phyloP scores from a whole-genome alignment of 176 grass and related monocot genomes.

The Saccharum spontaneum region DNA sequence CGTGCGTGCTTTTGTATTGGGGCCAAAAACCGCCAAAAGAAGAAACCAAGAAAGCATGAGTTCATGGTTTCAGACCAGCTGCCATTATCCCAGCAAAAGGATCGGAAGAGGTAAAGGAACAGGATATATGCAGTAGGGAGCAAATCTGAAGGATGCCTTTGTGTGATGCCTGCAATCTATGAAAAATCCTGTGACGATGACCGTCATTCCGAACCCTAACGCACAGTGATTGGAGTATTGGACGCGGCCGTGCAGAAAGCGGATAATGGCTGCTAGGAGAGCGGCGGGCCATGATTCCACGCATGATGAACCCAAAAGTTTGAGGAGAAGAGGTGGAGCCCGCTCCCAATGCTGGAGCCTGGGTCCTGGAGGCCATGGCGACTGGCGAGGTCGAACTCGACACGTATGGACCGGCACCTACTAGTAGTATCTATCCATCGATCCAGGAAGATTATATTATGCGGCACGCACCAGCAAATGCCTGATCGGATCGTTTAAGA shows the following conservation, averaged over 20 bases:
- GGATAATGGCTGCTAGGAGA: neutral
- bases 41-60: neutral
- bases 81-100: neutral
- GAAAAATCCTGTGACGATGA: neutral
- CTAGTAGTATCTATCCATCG: neutral
- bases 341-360: neutral
- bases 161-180: neutral
- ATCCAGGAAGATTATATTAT: neutral
- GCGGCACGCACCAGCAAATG: neutral
- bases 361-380: no score
- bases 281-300: neutral
- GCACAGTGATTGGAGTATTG: neutral
- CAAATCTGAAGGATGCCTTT: neutral
- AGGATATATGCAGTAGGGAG: neutral
- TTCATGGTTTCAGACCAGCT: neutral
- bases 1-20: neutral
- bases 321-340: neutral
- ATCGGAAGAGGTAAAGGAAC: neutral
- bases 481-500: constrained; percentile 7
- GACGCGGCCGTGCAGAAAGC: neutral
- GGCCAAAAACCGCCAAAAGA: neutral
- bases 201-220: neutral
- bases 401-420: neutral
- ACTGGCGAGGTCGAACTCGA: constrained; percentile 5
- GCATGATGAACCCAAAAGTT: neutral